These are phyloP conservation scores for Neurospora sp. DNA, from an alignment of 495 filamentous ascomycete species.

Conservation along the genomic window DNA sequence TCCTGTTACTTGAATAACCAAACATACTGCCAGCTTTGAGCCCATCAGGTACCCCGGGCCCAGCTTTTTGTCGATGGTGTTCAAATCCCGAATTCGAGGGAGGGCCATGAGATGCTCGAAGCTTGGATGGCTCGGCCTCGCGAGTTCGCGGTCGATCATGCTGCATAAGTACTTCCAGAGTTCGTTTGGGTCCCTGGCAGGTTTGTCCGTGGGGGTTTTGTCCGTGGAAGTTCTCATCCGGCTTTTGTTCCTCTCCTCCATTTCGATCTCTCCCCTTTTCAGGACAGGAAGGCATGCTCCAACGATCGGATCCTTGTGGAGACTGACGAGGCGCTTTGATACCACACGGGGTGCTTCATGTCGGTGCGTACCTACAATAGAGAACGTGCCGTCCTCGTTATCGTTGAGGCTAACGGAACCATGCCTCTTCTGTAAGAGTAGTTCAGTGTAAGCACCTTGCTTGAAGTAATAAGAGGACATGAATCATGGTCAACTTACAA, in stretches of 20 bases:
- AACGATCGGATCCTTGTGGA: not conserved
- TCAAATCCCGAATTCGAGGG: not conserved
- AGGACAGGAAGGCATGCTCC: not conserved
- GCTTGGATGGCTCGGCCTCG: not conserved
- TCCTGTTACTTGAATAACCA: not conserved
- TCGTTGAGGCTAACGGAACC: slow-evolving; percentile 18
- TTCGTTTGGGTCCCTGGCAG: not conserved
- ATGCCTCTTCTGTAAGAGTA: not conserved
- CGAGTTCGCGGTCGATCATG: not conserved
- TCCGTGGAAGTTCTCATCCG: not conserved
- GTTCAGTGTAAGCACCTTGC: not conserved
- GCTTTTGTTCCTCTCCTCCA: not conserved
- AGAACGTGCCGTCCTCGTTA: slow-evolving; percentile 28
- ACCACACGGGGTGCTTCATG: not conserved
- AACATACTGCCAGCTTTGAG: not conserved
- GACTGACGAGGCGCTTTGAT: not conserved
- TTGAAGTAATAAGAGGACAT: not conserved
- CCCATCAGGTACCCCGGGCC: not conserved
- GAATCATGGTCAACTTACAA: slow-evolving; percentile 5
- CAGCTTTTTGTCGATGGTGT: not conserved
- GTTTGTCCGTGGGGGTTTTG: not conserved
- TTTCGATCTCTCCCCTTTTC: not conserved
- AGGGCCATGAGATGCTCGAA: not conserved
- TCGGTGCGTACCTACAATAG: slow-evolving; percentile 4
- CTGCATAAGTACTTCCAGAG: not conserved